Evolutionary conservation across 2,329 filamentous ascomycete species (phyloP).

Genomic region (Stachybotrys chlorohalonatus): DNA sequence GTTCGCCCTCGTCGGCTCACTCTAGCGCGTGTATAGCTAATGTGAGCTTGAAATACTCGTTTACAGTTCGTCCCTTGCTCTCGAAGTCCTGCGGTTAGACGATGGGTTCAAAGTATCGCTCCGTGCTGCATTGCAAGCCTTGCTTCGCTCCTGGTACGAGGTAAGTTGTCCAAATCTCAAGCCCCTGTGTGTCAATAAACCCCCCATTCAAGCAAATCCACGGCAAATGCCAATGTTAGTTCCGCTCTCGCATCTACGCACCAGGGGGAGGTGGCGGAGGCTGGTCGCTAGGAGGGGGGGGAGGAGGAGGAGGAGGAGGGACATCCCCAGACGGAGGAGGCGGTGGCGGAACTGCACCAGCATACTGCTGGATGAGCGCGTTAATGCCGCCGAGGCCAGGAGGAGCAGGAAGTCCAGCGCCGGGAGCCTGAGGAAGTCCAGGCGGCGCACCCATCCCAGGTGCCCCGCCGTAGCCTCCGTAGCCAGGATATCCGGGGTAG

Average conservation of each 20-base stretch:
- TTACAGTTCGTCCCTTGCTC: neutral
- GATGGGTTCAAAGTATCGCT: neutral
- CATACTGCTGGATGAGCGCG: conserved; percentile 59
- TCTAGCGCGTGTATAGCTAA: neutral
- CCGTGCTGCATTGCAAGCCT: neutral
- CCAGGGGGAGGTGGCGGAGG: conserved; percentile 54
- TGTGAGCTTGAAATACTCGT: neutral
- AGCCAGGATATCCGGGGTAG: conserved; percentile 44
- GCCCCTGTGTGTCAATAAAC: neutral
- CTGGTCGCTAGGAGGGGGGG: conserved; percentile 54
- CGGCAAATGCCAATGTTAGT: neutral
- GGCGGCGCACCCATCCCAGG: conserved; percentile 31
- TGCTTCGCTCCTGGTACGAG: neutral
- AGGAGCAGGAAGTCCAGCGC: conserved; percentile 41
- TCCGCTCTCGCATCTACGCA: conserved; percentile 22
- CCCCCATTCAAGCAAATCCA: neutral
- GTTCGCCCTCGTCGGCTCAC: neutral
- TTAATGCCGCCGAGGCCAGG: conserved; percentile 51
- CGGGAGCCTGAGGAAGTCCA: conserved; percentile 32
- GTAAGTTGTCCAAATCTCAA: neutral
- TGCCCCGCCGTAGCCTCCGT: conserved; percentile 39
- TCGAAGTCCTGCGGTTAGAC: neutral
- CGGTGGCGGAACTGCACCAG: conserved; percentile 44
- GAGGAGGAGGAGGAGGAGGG: conserved; percentile 53
- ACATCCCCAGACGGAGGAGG: conserved; percentile 41